phyloP scores from a whole-genome alignment of 2,329 filamentous ascomycete species.

The Scytalidium lignicola region DNA sequence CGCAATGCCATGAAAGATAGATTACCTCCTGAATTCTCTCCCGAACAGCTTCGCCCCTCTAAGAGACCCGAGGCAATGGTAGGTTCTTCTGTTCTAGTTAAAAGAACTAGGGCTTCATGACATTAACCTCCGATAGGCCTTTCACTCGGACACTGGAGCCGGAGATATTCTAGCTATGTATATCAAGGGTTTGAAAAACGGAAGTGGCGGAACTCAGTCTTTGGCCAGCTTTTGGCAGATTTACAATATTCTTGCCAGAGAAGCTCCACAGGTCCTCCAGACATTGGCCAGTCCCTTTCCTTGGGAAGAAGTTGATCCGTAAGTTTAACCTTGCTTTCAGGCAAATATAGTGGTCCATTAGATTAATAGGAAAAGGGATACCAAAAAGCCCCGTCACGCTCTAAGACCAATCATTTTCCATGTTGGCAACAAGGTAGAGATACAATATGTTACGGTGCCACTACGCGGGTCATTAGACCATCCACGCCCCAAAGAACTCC shows the following conservation, averaged over 20 bases:
- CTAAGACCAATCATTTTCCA: conserved; percentile 38
- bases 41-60: too few relatives aligned
- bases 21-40: too few relatives aligned
- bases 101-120: too few relatives aligned
- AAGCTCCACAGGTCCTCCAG: conserved; percentile 44
- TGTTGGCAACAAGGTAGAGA: too few relatives aligned
- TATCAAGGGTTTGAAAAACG: conserved; percentile 57
- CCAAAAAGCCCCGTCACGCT: conserved; percentile 49
- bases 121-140: too few relatives aligned
- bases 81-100: too few relatives aligned
- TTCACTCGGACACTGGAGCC: conserved; percentile 33
- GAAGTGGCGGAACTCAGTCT: conserved; percentile 56
- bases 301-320: conserved; percentile 18
- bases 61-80: too few relatives aligned
- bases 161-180: conserved; percentile 51
- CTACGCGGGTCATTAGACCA: conserved; percentile 43
- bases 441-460: too few relatives aligned
- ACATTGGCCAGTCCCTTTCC: conserved; percentile 31
- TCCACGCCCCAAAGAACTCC: conserved; percentile 46
- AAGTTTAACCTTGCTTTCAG: not conserved
- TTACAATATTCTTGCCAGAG: conserved; percentile 47
- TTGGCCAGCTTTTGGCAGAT: conserved; percentile 43
- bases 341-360: conserved; percentile 28
- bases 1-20: too few relatives aligned
- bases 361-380: conserved; percentile 41